Evolutionary conservation across 2,329 filamentous ascomycete genomes (phyloP).

Genomic region (Colletotrichum spaethianum): DNA sequence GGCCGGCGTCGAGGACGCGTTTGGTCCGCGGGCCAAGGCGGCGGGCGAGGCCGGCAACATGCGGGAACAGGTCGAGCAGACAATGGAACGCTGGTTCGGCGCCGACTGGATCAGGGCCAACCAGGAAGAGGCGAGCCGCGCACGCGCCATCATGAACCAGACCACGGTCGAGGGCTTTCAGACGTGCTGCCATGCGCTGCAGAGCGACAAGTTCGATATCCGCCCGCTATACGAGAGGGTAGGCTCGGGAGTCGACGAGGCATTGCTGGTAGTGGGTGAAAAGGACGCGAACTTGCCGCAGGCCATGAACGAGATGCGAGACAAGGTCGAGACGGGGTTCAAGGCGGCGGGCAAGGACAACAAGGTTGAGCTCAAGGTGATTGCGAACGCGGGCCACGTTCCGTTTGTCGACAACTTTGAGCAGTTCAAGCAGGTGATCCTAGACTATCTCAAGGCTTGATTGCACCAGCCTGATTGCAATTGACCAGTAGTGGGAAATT

Average conservation of each 20-base stretch:
- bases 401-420: slow-evolving; percentile 56
- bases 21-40: slow-evolving; percentile 52
- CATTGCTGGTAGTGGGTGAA: slow-evolving; percentile 56
- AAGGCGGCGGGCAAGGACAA: slow-evolving; percentile 44
- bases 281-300: slow-evolving; percentile 57
- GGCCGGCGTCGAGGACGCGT: slow-evolving; percentile 53
- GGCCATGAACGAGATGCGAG: slow-evolving; percentile 56
- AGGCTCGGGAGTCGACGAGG: slow-evolving; percentile 52
- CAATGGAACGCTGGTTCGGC: slow-evolving; percentile 59
- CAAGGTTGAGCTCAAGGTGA: slow-evolving; percentile 51
- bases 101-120: slow-evolving; percentile 53
- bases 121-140: slow-evolving; percentile 52
- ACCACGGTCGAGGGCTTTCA: slow-evolving; percentile 58
- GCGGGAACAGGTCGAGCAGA: slow-evolving; percentile 49
- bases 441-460: slow-evolving; percentile 45
- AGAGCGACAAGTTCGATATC: slow-evolving; percentile 55
- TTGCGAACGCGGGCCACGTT: slow-evolving; percentile 55
- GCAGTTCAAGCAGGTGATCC: slow-evolving; percentile 48
- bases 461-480: slow-evolving; percentile 4
- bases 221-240: slow-evolving; percentile 52
- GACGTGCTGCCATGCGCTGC: slow-evolving; percentile 57
- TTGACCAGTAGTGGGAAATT: neutral
- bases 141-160: slow-evolving; percentile 53
- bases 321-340: slow-evolving; percentile 52
- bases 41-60: slow-evolving; percentile 52